A percentile compares a stretch with the other conserved stretches of the same genome.
These are phyloP conservation scores for Cokeromyces recurvatus DNA, from an alignment of 371 early-diverging fungal species.

Conservation along the genomic window DNA sequence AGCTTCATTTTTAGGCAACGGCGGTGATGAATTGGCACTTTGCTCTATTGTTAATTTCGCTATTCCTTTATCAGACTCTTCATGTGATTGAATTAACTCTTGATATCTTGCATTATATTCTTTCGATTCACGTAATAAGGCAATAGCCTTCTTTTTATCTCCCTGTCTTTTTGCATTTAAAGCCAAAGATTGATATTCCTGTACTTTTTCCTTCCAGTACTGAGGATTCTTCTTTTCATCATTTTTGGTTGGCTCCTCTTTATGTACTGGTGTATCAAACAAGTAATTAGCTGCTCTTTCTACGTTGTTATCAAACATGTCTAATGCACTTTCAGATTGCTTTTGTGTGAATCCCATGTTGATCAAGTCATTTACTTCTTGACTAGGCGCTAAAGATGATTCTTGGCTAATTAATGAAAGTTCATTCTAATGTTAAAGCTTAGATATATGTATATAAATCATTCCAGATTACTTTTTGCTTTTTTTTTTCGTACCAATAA, in stretches of 20 bases:
- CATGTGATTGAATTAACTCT: conserved; percentile 6
- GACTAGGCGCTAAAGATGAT: no score
- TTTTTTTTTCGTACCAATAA: conserved; percentile 26
- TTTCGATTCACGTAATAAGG: conserved; percentile 36
- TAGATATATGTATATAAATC: no score
- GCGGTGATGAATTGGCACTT: no score
- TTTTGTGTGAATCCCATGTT: conserved; percentile 30
- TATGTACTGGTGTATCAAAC: conserved; percentile 18
- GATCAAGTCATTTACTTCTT: conserved; percentile 9
- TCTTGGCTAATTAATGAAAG: conserved; percentile 14
- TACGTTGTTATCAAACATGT: conserved; percentile 23
- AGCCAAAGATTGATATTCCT: conserved; percentile 33
- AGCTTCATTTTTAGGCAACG: no score
- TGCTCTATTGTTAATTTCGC: no score
- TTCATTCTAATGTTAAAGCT: conserved; percentile 17
- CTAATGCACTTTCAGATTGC: conserved; percentile 25
- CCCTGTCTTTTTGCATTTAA: conserved; percentile 40
- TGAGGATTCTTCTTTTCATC: conserved; percentile 2
- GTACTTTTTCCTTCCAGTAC: conserved; percentile 20
- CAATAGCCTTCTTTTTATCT: conserved; percentile 37
- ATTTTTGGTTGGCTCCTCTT: background rate
- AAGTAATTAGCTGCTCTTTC: conserved; percentile 36
- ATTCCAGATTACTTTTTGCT: background rate
- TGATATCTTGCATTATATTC: conserved; percentile 18
- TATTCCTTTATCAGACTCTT: background rate